Conservation (phyloP, 2,329 filamentous ascomycete genomes). For the Aspergillus sojae region DNA sequence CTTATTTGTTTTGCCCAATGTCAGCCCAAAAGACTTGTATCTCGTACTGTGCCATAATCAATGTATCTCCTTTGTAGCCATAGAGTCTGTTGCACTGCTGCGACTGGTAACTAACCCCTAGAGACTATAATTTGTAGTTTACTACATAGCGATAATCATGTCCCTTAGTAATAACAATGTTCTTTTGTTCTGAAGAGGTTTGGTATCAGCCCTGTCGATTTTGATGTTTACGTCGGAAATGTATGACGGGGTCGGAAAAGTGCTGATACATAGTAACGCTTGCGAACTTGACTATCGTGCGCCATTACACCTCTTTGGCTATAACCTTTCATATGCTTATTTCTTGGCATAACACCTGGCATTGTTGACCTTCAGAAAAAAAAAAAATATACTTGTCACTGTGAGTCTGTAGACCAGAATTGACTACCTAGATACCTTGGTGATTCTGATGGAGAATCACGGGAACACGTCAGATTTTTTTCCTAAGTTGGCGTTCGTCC, state of each 20-base stretch:
- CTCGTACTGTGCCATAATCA: constrained; percentile 49
- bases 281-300: neutral
- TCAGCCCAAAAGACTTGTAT: constrained; percentile 40
- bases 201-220: neutral
- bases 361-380: neutral
- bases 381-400: neutral
- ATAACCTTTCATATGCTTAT: neutral
- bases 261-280: neutral
- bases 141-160: neutral
- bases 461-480: constrained; percentile 16
- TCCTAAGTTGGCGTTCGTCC: constrained; percentile 11
- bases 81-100: constrained; percentile 32
- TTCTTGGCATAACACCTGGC: neutral
- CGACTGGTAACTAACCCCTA: neutral
- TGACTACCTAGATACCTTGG: neutral
- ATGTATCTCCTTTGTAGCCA: constrained; percentile 47
- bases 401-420: neutral
- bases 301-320: neutral
- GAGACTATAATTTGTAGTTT: neutral
- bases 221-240: neutral
- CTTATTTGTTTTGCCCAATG: constrained; percentile 32
- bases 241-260: neutral
- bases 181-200: neutral
- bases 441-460: constrained; percentile 8
- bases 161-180: neutral